A percentile compares a stretch with the other conserved stretches of the same genome.
These are phyloP conservation scores for Citrullus colocynthis DNA, from an alignment of 306 rosid species.

Conservation along the genomic window DNA sequence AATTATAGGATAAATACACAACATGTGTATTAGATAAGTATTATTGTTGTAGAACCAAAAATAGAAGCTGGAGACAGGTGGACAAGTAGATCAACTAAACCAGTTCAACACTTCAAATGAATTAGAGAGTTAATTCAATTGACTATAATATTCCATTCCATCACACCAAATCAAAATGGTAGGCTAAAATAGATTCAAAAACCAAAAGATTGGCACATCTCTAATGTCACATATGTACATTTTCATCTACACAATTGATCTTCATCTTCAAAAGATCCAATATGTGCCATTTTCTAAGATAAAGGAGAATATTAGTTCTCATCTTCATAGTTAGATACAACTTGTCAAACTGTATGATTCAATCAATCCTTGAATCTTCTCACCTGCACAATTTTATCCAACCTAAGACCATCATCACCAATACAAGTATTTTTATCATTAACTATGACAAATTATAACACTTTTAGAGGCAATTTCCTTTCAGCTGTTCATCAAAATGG, in stretches of 20 bases:
- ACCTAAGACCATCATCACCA: background rate
- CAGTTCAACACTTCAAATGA: too few relatives aligned
- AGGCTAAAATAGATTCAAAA: background rate
- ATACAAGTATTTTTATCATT: background rate
- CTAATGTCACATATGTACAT: background rate
- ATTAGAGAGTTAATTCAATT: too few relatives aligned
- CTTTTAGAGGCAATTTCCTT: background rate
- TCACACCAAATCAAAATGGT: background rate
- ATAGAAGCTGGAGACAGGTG: too few relatives aligned
- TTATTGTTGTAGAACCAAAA: background rate
- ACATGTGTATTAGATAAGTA: background rate
- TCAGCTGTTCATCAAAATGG: background rate
- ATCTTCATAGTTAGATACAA: background rate
- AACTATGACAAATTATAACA: background rate
- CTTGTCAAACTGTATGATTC: too few relatives aligned
- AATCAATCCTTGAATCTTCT: background rate
- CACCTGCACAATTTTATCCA: background rate
- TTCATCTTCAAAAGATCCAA: background rate
- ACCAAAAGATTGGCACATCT: background rate
- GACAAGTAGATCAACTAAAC: too few relatives aligned
- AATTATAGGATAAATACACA: too few relatives aligned
- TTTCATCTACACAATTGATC: background rate
- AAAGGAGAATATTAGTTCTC: background rate
- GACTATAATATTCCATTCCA: background rate
- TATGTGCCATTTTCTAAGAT: background rate